A percentile compares a stretch with the other conserved stretches of the same genome.
phyloP scores from a whole-genome alignment of 1,284 basidiomycete species.

The Fistulinella staudtii region DNA sequence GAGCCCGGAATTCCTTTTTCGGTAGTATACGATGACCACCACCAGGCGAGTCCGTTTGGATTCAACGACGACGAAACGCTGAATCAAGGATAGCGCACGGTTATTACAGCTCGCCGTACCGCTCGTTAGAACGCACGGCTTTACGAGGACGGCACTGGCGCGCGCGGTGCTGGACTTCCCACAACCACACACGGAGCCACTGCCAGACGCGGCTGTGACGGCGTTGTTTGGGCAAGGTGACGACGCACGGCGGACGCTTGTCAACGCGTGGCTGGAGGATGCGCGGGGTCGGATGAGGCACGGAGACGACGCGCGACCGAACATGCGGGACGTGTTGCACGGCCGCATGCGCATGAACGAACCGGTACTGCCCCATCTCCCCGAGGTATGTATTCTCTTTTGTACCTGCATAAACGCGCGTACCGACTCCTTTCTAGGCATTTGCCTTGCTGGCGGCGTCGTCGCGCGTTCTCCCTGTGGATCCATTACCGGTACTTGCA shows the following conservation, averaged over 20 bases:
- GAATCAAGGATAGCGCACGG: slow-evolving; percentile 22
- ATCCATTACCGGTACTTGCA: slow-evolving; percentile 52
- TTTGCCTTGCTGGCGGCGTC: slow-evolving; percentile 61
- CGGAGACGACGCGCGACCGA: slow-evolving; percentile 13
- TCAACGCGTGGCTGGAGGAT: slow-evolving; percentile 67
- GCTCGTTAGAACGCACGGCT: slow-evolving; percentile 61
- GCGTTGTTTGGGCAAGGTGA: slow-evolving; percentile 71
- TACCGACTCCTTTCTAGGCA: slow-evolving; percentile 40
- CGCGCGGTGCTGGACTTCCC: slow-evolving; percentile 56
- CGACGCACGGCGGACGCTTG: slow-evolving; percentile 56
- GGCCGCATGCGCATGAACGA: slow-evolving; percentile 59
- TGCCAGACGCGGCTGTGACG: slow-evolving; percentile 66
- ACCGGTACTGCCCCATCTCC: slow-evolving; percentile 55
- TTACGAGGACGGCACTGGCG: slow-evolving; percentile 67
- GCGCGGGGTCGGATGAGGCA: slow-evolving; percentile 52
- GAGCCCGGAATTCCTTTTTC: not conserved
- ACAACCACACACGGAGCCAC: slow-evolving; percentile 49
- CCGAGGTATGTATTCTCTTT: slow-evolving; percentile 47
- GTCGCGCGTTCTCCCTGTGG: slow-evolving; percentile 47
- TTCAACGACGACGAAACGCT: not conserved
- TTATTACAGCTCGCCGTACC: slow-evolving; percentile 61
- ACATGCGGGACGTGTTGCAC: slow-evolving; percentile 47
- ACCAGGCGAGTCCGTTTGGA: slow-evolving; percentile 18
- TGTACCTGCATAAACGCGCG: no score
- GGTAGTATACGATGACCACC: slow-evolving; percentile 3